These are phyloP conservation scores for Rhizopogon rudus DNA, from an alignment of 768 basidiomycete genomes.

Conservation along the genomic window DNA sequence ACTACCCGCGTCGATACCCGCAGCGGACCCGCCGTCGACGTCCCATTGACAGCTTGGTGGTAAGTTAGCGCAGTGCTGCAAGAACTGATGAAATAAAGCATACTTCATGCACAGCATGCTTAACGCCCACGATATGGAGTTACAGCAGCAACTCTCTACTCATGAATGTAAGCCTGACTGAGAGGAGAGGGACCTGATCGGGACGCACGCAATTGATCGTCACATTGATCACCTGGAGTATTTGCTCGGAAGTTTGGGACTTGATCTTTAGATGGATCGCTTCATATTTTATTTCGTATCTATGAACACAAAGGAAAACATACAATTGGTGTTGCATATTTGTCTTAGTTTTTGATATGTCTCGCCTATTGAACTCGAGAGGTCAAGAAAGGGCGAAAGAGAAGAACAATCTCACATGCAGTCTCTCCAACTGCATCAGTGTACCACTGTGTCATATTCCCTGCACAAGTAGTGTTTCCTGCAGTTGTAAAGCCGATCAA, in stretches of 20 bases:
- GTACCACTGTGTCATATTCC: conserved; percentile 20
- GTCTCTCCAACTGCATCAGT: conserved; percentile 21
- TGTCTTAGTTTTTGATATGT: conserved; percentile 22
- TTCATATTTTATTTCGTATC: neutral
- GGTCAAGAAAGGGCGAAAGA: neutral
- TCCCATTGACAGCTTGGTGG: conserved; percentile 18
- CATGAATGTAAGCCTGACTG: neutral
- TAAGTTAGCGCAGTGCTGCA: neutral
- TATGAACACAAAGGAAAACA: conserved; percentile 1
- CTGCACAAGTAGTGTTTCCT: conserved; percentile 19
- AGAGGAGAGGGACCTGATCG: neutral
- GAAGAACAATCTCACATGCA: conserved; percentile 15
- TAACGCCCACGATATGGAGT: conserved; percentile 20
- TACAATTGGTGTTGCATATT: conserved; percentile 19
- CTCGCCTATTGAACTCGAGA: conserved; percentile 8
- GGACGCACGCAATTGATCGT: conserved; percentile 17
- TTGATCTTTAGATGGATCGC: conserved; percentile 5
- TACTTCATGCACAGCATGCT: conserved; percentile 26
- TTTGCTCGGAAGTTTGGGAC: conserved; percentile 15
- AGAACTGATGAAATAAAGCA: neutral
- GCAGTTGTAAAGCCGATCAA: neutral
- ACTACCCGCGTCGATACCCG: conserved; percentile 14
- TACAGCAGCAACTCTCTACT: conserved; percentile 21
- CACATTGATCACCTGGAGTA: conserved; percentile 21
- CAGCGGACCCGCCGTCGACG: conserved; percentile 4